phyloP scores from a whole-genome alignment of 495 filamentous ascomycete genomes.

The Chaetomium cochliodes region DNA sequence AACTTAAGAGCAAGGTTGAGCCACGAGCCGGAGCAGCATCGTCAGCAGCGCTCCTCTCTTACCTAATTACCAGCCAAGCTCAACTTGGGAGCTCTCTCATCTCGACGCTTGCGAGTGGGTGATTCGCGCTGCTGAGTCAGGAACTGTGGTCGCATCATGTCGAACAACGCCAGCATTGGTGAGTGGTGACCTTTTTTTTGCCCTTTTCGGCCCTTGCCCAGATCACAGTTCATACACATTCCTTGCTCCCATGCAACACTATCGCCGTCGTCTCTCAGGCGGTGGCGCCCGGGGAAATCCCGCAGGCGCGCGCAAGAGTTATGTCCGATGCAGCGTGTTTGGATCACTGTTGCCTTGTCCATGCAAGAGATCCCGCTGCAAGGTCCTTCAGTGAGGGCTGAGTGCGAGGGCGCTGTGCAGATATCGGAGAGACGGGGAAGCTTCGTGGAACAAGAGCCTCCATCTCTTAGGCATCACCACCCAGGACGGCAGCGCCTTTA shows the following conservation, averaged over 20 bases:
- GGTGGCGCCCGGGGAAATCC: background rate
- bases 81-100: background rate
- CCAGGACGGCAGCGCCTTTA: background rate
- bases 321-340: slow-evolving; percentile 1
- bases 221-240: background rate
- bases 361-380: background rate
- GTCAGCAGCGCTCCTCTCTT: slow-evolving; percentile 1
- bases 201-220: background rate
- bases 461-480: slow-evolving; percentile 6
- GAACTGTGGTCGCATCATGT: slow-evolving; percentile 20
- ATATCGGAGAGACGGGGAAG: background rate
- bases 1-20: background rate
- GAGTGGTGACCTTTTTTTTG: slow-evolving; percentile 22
- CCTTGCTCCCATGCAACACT: background rate
- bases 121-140: slow-evolving; percentile 29
- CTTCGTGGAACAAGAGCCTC: background rate
- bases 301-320: background rate
- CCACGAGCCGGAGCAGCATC: background rate
- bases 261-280: background rate
- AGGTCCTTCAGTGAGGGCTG: background rate
- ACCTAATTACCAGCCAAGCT: slow-evolving; percentile 13
- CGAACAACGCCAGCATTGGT: slow-evolving; percentile 26
- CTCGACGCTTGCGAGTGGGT: background rate
- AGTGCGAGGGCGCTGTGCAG: background rate
- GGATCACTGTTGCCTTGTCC: slow-evolving; percentile 1